Evolutionary conservation across 495 filamentous ascomycete genomes (phyloP).

Genomic region (Aspergillus ostianus): DNA sequence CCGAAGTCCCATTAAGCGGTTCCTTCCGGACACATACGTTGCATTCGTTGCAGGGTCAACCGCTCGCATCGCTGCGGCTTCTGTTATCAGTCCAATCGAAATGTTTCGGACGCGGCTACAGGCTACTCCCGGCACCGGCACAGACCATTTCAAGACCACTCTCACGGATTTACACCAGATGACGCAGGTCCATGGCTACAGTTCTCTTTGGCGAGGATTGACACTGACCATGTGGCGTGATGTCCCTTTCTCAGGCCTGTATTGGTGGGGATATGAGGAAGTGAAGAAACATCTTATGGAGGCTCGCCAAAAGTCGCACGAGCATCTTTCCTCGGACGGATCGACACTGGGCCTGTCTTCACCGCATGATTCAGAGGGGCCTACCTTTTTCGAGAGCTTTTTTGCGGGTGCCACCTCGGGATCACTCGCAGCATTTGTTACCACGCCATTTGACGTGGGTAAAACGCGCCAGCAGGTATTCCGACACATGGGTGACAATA

Average conservation of each 20-base stretch:
- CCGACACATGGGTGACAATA: slow-evolving; percentile 50
- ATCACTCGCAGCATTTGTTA: slow-evolving; percentile 81
- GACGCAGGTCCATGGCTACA: slow-evolving; percentile 72
- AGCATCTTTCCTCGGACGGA: slow-evolving; percentile 23
- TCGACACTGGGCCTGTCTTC: slow-evolving; percentile 7
- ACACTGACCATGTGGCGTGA: slow-evolving; percentile 94
- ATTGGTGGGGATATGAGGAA: slow-evolving; percentile 96
- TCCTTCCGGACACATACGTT: slow-evolving; percentile 62
- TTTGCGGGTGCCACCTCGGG: slow-evolving; percentile 80
- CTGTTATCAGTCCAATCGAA: slow-evolving; percentile 85
- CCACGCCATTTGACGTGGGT: slow-evolving; percentile 95
- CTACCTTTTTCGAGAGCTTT: slow-evolving; percentile 84
- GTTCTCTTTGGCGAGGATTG: slow-evolving; percentile 88
- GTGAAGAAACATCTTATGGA: slow-evolving; percentile 66
- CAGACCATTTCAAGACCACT: slow-evolving; percentile 70
- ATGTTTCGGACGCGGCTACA: slow-evolving; percentile 94
- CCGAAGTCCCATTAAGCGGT: slow-evolving; percentile 61
- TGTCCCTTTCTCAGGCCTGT: slow-evolving; percentile 93
- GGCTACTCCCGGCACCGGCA: slow-evolving; percentile 57
- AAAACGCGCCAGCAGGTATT: slow-evolving; percentile 92
- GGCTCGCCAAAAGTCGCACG: slow-evolving; percentile 52
- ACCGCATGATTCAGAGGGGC: slow-evolving; percentile 46
- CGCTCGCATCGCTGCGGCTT: slow-evolving; percentile 77
- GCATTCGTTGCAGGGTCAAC: slow-evolving; percentile 76
- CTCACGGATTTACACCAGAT: slow-evolving; percentile 72